Percentiles rank a stretch among this genome's conserved stretches.
Conservation (phyloP, 2,329 filamentous ascomycete genomes). For the Calycina herbarum region DNA sequence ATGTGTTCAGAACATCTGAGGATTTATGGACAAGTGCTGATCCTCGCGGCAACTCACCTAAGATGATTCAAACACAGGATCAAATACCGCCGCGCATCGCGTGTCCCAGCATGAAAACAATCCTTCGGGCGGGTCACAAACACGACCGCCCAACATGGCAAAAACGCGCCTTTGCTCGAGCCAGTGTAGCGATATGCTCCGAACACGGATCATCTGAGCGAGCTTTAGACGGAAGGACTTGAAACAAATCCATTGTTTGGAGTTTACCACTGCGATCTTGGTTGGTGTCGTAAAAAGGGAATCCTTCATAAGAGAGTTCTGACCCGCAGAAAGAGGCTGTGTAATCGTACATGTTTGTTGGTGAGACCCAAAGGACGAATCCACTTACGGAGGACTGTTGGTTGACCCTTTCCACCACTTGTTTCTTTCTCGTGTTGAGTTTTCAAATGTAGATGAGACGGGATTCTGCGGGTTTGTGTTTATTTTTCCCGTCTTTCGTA, state of each 20-base stretch:
- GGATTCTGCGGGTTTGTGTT: conserved; percentile 1
- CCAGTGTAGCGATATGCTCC: background rate
- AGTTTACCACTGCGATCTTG: background rate
- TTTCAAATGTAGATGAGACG: background rate
- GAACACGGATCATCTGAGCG: background rate
- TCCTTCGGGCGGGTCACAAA: background rate
- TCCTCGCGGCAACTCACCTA: conserved; percentile 1
- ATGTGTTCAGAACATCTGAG: background rate
- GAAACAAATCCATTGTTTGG: conserved; percentile 2
- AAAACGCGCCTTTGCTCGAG: background rate
- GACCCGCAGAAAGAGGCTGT: background rate
- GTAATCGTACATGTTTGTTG: background rate
- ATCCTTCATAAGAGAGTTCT: conserved; percentile 3
- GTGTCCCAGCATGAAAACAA: background rate
- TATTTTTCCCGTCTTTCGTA: background rate
- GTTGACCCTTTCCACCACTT: background rate
- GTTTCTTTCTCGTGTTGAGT: background rate
- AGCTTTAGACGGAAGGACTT: background rate
- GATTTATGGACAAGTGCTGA: background rate
- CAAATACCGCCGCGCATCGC: background rate
- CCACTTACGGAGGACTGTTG: background rate
- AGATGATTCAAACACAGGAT: background rate
- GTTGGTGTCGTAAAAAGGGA: background rate
- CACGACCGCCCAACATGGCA: background rate
- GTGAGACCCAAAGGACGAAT: background rate